These are phyloP conservation scores for Aspergillus funiculosus DNA, from an alignment of 495 filamentous ascomycete genomes.

Conservation along the genomic window DNA sequence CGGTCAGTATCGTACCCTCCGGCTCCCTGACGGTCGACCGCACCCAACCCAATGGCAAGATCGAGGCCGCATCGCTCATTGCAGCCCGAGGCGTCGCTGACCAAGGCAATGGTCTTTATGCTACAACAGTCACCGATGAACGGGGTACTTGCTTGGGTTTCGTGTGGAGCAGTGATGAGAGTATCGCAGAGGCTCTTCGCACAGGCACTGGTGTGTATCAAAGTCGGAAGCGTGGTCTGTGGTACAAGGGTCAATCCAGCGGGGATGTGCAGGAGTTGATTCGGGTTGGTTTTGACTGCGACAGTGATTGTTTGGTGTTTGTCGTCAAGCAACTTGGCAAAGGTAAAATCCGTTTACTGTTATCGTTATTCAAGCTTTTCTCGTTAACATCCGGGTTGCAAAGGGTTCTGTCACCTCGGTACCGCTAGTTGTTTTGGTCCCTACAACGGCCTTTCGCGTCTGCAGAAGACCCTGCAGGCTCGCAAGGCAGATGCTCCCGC, in stretches of 20 bases:
- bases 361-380: too few species aligned
- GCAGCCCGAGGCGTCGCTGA: constrained; percentile 69
- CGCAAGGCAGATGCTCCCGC: constrained; percentile 75
- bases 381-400: too few species aligned
- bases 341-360: too few species aligned
- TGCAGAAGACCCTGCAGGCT: constrained; percentile 76
- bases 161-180: constrained; percentile 90
- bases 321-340: constrained; percentile 80
- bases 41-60: constrained; percentile 45
- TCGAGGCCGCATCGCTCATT: constrained; percentile 65
- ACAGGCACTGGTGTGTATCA: constrained; percentile 93
- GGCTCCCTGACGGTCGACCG: constrained; percentile 60
- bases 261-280: constrained; percentile 89
- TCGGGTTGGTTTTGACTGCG: constrained; percentile 80
- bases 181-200: constrained; percentile 75
- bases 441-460: constrained; percentile 69
- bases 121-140: constrained; percentile 86
- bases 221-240: constrained; percentile 86
- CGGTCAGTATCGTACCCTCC: constrained; percentile 74
- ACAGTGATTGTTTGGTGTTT: constrained; percentile 86
- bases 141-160: constrained; percentile 77
- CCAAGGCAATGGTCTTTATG: constrained; percentile 73
- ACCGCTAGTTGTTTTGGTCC: constrained; percentile 88
- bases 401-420: constrained; percentile 90
- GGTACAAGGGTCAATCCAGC: constrained; percentile 94